Conservation (phyloP, 1,284 basidiomycete species). For the Cutaneotrichosporon mucoides region DNA sequence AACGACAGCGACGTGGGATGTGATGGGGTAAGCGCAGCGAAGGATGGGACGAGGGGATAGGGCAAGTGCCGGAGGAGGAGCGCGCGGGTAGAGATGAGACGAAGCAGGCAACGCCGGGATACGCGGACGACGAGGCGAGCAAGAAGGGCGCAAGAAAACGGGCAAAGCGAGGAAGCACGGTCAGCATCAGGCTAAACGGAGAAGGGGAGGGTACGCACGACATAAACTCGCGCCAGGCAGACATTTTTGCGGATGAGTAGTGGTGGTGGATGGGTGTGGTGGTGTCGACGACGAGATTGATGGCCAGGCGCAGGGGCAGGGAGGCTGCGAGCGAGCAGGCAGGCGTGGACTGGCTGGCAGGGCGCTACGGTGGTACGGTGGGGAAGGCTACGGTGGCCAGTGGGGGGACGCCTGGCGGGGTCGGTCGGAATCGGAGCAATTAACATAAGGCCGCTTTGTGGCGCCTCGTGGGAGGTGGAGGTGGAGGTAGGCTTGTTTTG, state of each 20-base stretch:
- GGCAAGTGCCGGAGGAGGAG: no score
- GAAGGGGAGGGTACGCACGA: constrained; percentile 31
- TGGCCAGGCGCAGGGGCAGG: not conserved
- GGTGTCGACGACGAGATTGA: not conserved
- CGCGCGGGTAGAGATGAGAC: no score
- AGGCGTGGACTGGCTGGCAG: not conserved
- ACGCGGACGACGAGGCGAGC: not conserved
- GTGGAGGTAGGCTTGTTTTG: no score
- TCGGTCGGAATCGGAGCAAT: no score
- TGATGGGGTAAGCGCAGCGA: no score
- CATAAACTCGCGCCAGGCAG: constrained; percentile 46
- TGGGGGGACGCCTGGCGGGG: no score
- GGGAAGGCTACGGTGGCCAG: no score
- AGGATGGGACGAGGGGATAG: not conserved
- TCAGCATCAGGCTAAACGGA: not conserved
- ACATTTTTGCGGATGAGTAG: constrained; percentile 32
- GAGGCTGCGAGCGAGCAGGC: not conserved
- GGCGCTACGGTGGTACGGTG: no score
- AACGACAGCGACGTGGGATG: no score
- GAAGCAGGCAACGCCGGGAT: no score
- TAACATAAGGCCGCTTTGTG: no score
- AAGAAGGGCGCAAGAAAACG: not conserved
- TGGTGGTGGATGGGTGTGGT: constrained; percentile 4
- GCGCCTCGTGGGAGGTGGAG: no score
- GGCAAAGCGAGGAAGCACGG: not conserved